Evolutionary conservation across 2,329 filamentous ascomycete genomes (phyloP).

Genomic region (Tolypocladium tropicale): DNA sequence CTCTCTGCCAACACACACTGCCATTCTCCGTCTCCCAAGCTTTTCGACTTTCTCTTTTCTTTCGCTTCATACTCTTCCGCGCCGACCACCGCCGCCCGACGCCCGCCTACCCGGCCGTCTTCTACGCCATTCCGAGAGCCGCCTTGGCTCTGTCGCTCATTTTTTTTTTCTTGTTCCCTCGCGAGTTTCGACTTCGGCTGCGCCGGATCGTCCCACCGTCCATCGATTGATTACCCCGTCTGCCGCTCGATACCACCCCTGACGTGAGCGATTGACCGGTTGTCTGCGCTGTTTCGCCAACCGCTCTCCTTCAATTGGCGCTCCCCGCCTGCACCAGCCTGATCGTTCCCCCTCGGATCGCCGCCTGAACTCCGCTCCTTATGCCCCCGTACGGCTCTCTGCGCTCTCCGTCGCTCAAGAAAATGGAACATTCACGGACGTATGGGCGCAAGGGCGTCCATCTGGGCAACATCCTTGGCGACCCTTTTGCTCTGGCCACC

Average conservation of each 20-base stretch:
- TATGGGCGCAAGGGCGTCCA: constrained; percentile 56
- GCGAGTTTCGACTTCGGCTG: constrained; percentile 7
- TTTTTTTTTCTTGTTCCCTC: constrained; percentile 5
- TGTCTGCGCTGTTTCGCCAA: background rate
- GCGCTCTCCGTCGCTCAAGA: constrained; percentile 62
- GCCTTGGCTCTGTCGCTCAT: constrained; percentile 4
- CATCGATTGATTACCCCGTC: background rate
- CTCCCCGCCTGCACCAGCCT: background rate
- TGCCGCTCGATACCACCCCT: background rate
- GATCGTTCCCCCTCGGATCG: background rate
- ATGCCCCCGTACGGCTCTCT: constrained; percentile 70
- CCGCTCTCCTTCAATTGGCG: background rate
- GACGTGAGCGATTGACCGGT: constrained; percentile 1
- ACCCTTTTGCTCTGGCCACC: constrained; percentile 91
- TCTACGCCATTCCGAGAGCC: background rate
- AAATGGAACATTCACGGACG: constrained; percentile 64
- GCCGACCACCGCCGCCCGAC: background rate
- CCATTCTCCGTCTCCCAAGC: background rate
- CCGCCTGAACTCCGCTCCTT: constrained; percentile 24
- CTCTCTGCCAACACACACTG: background rate
- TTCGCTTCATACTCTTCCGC: constrained; percentile 4
- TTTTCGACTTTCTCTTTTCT: background rate
- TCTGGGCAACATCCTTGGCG: constrained; percentile 83
- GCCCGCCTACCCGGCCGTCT: background rate
- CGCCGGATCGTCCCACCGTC: constrained; percentile 3